Conservation (phyloP, 176 grass and related monocot genomes). For the Lolium perenne region DNA sequence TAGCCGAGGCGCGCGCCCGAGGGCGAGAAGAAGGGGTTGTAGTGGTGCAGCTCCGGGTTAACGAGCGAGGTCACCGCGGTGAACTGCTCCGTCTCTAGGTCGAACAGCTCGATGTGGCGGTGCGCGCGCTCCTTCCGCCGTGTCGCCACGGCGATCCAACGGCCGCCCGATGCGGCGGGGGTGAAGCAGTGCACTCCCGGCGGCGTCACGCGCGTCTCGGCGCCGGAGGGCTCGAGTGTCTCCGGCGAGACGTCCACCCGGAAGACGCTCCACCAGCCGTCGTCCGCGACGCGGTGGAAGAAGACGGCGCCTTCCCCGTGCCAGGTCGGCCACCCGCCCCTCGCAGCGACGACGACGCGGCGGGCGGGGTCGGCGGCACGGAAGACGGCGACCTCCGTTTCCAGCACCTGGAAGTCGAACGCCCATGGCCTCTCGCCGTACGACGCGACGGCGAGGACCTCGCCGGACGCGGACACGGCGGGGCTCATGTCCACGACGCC, state of each 20-base stretch:
- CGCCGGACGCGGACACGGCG: constrained; percentile 61
- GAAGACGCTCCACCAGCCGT: constrained; percentile 98
- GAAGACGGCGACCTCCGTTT: constrained; percentile 80
- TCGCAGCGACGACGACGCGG: constrained; percentile 46
- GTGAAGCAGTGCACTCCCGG: constrained; percentile 84
- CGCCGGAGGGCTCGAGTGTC: constrained; percentile 43
- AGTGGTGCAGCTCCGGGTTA: constrained; percentile 77
- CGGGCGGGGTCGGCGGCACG: constrained; percentile 46
- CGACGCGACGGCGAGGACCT: constrained; percentile 77
- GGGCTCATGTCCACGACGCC: constrained; percentile 89
- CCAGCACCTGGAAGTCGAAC: constrained; percentile 77
- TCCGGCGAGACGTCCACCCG: constrained; percentile 54
- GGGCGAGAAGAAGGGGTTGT: constrained; percentile 89
- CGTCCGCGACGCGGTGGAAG: constrained; percentile 81
- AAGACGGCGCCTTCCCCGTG: constrained; percentile 63
- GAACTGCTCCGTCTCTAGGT: constrained; percentile 72
- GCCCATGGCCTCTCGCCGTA: constrained; percentile 73
- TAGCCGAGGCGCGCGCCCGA: constrained; percentile 63
- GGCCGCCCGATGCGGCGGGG: constrained; percentile 55
- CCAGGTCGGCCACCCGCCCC: constrained; percentile 86
- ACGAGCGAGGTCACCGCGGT: constrained; percentile 56
- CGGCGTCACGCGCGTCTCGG: constrained; percentile 64
- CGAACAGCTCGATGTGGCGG: constrained; percentile 86
- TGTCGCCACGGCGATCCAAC: constrained; percentile 74
- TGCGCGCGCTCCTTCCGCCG: constrained; percentile 58